Base-by-base conservation (phyloP, 1,139 yeast genomes). In the Kodamaea suecica region DNA sequence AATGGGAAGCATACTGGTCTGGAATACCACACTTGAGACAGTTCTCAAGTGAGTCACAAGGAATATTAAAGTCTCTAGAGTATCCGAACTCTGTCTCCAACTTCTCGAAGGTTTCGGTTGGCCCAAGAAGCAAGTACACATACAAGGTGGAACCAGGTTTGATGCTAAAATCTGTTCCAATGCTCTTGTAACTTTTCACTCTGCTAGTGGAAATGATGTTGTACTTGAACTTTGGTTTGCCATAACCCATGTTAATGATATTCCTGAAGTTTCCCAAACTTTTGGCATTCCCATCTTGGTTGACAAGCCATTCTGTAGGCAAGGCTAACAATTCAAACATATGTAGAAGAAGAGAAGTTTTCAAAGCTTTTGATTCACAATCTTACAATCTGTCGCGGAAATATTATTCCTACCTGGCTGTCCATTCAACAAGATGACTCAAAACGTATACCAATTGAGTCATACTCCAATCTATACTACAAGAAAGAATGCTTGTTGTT, bases 211-310 rank as follows among this genome's bases (percentile, higher is more conserved):
- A 44, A 10, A 79, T 68, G 3, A 76, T 52, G 2, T 63, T 59
- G 47, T 56, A 78, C 42, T 63, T 66, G 48, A 44, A 58, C 35
- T 71, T 59, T 3, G 70, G 66, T 39, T 70, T 67, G 39, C 67
- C 61, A 45, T 78, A 78, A 0, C 78, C 76, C 34, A 61, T 61
- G 49, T 78, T 79, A 41, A 67, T 47, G n/a, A 63, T 31, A 21
- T 49, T 40, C 19, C 46, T 37, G 15, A 63, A 38, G 9, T 42
- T 45, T 10, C 38, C 45, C 30, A 49, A 49, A 17, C 48, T 42
- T 11, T 37, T 23, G 2, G 30, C 34, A n/a, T 34, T 25, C 2
- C 39, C 33, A 8, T 15, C 23, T 4, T 30, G 33, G 11, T 39
- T 31, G 8, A 11, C 5, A 13, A 61, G 37, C 66, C 67, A 62